Base-by-base conservation (phyloP, 257 asterid species). In the Ocimum tenuiflorum region DNA sequence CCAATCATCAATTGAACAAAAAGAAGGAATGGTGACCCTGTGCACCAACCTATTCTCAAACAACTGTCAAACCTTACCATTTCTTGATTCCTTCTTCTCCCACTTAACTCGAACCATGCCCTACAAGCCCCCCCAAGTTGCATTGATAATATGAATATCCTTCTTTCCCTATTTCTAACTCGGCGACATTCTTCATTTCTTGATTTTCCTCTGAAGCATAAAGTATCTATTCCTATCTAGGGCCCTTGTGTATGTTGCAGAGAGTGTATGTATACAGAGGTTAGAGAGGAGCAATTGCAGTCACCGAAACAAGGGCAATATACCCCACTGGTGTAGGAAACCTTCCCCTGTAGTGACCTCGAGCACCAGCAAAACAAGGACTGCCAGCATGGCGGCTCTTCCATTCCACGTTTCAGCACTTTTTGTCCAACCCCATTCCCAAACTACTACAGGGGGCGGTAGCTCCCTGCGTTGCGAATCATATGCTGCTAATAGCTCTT, bases 351-450 rank as follows among this genome's bases (percentile, higher is more conserved):
- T 86, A 36, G 96, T 86, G 53, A 92, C 95, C 79, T 92, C 99
- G 10, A 89, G 87, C 36, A 87, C 84, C 33, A 92, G 86, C 60
- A 89, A 83, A 63, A 84, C 81, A 54, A 89, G 82, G 46, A 92
- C 97, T 1, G 99, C 99, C 79, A 92, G 73, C 99, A 92, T 92
- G 55, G 99, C 99, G 23, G 94, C 96, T 77, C 99, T 86, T 66
- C 99, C 99, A 11, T 92, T 92, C 99, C 99, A 89, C 35, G 99
- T 92, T 76, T 92, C 99, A 41, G 99, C 99, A 77, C 97, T 92
- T 87, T 86, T 92, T 9, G 99, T 92, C 99, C 97, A 92, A 64
- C 99, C 99, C 99, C 99, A 92, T 73, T 92, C 80, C 99, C 99
- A 92, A 50, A 92, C 91, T 18, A 77, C 82, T 61, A 92, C 94